A percentile compares a stretch with the other conserved stretches of the same genome.
phyloP scores from a whole-genome alignment of 176 grass and related monocot genomes.

The Eragrostis curvula region DNA sequence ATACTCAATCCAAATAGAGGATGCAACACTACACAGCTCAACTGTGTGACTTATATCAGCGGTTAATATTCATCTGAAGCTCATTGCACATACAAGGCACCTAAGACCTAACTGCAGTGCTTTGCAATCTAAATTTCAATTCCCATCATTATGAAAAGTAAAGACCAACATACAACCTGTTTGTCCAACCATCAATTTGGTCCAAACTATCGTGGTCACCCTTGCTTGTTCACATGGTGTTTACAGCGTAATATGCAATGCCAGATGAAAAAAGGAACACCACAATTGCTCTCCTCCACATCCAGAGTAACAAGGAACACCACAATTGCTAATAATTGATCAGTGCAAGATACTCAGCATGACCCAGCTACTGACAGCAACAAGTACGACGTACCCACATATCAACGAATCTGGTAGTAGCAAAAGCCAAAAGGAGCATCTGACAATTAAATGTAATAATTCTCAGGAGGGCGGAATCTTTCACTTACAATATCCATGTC shows the following conservation, averaged over 20 bases:
- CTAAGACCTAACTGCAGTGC: background rate
- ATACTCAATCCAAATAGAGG: background rate
- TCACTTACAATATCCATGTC: slow-evolving; percentile 76
- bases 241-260: slow-evolving; percentile 1
- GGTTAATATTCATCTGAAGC: background rate
- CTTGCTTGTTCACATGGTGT: background rate
- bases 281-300: background rate
- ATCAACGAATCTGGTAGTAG: slow-evolving; percentile 13
- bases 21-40: background rate
- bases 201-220: background rate
- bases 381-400: background rate
- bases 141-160: slow-evolving; percentile 15
- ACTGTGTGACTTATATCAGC: background rate
- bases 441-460: slow-evolving; percentile 14
- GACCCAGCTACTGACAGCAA: background rate
- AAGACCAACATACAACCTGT: slow-evolving; percentile 11
- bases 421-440: background rate
- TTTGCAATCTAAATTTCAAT: slow-evolving; percentile 25
- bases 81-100: slow-evolving; percentile 5
- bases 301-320: background rate
- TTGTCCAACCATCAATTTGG: background rate
- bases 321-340: background rate
- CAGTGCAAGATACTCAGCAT: background rate
- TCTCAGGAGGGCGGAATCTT: background rate
- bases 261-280: slow-evolving; percentile 1